Base-by-base conservation (phyloP, 495 filamentous ascomycete species). In the Oleoguttula mirabilis region DNA sequence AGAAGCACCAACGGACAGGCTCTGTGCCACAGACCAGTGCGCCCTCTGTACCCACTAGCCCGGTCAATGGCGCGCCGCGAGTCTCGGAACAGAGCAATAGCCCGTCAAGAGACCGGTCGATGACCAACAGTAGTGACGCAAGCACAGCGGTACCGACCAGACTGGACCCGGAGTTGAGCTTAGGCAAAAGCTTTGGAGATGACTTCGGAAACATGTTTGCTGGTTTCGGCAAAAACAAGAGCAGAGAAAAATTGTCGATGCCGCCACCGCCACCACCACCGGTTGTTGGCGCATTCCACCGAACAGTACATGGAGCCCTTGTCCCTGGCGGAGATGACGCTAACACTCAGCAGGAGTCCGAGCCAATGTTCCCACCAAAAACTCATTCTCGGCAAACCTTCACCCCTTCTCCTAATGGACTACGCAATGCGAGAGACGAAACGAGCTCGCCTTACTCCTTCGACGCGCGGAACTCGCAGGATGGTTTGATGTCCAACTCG, bases 51-150 rank as follows among this genome's bases (percentile, higher is more conserved):
- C 39, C 50, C 10, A 30, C 33, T 7, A 14, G 22, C 14, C 22
- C 24, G 3, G 11, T 8, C n/a, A 48, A 39, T 28, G 25, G 48
- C 24, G 31, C 32, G 10, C 27, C 28, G 3, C 25, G 20, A 10
- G 20, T 27, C 8, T 36, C 48, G 4, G 37, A 24, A n/a, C 25
- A 28, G n/a, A 8, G 19, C 12, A 31, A 40, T 23, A 48, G 20
- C 24, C 32, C 39, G 27, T 40, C 31, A 17, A 6, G 57, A 19
- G 55, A 60, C 14, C 32, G 57, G 12, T 50, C 60, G 1, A 45
- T 53, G 47, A 65, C 62, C 0, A 52, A 50, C 4, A 61, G 57
- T 10, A 63, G 60, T 45, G 63, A 65, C 43, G 62, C 60, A 1
- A 63, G 60, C 43, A 65, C 62, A 8, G 60, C 60, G 2, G 52